Evolutionary conservation across 257 asterid genomes (phyloP).

Genomic region (Penstemon eatonii): DNA sequence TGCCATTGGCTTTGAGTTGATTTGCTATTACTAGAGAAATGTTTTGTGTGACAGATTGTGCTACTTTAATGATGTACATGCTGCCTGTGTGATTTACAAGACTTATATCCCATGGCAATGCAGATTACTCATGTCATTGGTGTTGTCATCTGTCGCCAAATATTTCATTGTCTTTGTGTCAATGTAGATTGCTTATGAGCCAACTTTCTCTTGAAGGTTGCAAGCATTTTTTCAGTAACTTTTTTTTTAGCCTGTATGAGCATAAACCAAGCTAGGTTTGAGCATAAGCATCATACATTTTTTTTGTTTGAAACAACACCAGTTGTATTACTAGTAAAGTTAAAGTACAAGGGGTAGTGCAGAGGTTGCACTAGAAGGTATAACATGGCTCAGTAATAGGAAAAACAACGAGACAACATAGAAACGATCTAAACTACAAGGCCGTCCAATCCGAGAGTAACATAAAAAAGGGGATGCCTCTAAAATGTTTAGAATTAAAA

Average conservation of each 20-base stretch:
- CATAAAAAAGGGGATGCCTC: too few species aligned
- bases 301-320: too few species aligned
- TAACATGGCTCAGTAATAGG: too few species aligned
- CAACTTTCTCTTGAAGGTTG: neutral
- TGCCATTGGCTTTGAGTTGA: slow-evolving; percentile 10
- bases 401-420: too few species aligned
- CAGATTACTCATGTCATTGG: too few species aligned
- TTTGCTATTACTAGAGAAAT: slow-evolving; percentile 13
- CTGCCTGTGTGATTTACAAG: neutral
- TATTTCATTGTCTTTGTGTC: neutral
- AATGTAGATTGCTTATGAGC: neutral
- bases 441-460: too few species aligned
- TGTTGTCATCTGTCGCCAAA: neutral
- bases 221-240: neutral
- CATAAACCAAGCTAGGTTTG: neutral
- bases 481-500: too few species aligned
- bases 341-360: too few species aligned
- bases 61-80: slow-evolving; percentile 7
- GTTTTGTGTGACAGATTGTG: neutral
- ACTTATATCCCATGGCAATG: neutral
- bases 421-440: too few species aligned
- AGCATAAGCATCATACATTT: neutral
- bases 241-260: neutral
- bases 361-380: too few species aligned
- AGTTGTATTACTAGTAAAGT: too few species aligned